These are phyloP conservation scores for Pseudopyrenochaeta lycopersici DNA, from an alignment of 2,329 filamentous ascomycete species.

Conservation along the genomic window DNA sequence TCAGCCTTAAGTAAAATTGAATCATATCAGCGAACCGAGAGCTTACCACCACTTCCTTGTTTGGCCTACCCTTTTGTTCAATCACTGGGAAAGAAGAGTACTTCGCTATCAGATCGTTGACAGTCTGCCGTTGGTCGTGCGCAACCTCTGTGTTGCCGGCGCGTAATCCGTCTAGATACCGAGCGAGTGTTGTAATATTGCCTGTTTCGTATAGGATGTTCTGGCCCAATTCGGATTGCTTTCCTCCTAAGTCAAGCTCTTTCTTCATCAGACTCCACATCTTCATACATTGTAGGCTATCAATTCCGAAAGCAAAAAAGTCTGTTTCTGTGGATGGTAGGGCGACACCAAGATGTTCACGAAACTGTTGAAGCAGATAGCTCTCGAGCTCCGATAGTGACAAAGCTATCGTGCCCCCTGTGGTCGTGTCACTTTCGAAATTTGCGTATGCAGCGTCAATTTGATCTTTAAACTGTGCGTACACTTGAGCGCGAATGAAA, in stretches of 20 bases:
- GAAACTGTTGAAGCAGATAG: conserved; percentile 31
- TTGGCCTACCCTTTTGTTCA: background rate
- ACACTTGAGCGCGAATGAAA: conserved; percentile 62
- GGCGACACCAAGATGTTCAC: conserved; percentile 28
- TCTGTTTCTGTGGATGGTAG: conserved; percentile 55
- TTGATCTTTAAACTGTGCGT: conserved; percentile 57
- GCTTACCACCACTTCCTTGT: conserved; percentile 24
- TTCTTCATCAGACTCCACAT: conserved; percentile 63
- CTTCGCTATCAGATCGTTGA: conserved; percentile 57
- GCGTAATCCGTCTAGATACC: conserved; percentile 55
- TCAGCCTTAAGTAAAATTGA: too few relatives aligned
- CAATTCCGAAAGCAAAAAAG: conserved; percentile 67
- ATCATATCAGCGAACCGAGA: too few relatives aligned
- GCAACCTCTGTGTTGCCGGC: conserved; percentile 45
- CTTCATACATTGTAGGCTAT: conserved; percentile 67
- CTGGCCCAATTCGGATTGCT: conserved; percentile 55
- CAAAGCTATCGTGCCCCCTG: conserved; percentile 30
- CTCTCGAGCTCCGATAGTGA: conserved; percentile 42
- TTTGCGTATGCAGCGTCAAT: conserved; percentile 58
- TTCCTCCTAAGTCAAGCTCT: conserved; percentile 59
- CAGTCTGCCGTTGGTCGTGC: conserved; percentile 53
- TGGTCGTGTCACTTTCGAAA: conserved; percentile 31
- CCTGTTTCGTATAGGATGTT: conserved; percentile 69
- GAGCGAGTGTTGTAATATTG: conserved; percentile 57
- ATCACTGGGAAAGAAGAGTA: conserved; percentile 50